A percentile compares a stretch with the other conserved stretches of the same genome.
phyloP scores from a whole-genome alignment of 768 basidiomycete species.

The Boletus rubroflammeus region DNA sequence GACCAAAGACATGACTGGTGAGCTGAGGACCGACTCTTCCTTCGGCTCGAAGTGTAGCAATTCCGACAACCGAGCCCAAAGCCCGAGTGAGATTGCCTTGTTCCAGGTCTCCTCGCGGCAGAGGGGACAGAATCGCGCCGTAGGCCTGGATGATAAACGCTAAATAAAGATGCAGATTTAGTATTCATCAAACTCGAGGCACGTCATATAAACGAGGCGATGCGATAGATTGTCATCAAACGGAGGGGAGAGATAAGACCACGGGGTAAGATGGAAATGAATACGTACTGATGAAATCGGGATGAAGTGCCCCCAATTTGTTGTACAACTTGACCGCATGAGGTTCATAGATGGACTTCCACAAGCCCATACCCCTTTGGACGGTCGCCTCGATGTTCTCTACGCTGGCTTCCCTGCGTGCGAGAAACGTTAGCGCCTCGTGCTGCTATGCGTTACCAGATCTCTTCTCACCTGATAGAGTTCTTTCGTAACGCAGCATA shows the following conservation, averaged over 20 bases:
- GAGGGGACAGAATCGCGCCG: constrained; percentile 71
- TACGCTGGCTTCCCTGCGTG: constrained; percentile 51
- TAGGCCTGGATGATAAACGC: constrained; percentile 88
- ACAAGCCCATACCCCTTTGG: constrained; percentile 66
- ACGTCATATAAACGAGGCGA: constrained; percentile 31
- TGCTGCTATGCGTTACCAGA: constrained; percentile 13
- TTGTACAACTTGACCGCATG: constrained; percentile 85
- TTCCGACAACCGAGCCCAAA: constrained; percentile 79
- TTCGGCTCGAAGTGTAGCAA: constrained; percentile 82
- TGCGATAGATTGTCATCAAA: constrained; percentile 28
- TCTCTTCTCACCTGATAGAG: constrained; percentile 56
- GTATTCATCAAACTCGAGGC: constrained; percentile 32
- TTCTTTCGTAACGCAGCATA: constrained; percentile 63
- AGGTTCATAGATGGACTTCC: constrained; percentile 86
- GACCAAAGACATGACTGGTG: constrained; percentile 83
- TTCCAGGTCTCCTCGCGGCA: constrained; percentile 62
- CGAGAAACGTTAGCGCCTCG: constrained; percentile 23
- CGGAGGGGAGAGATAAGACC: constrained; percentile 29
- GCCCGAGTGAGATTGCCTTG: constrained; percentile 85
- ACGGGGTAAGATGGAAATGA: constrained; percentile 31
- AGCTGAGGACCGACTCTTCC: constrained; percentile 83
- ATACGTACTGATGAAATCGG: constrained; percentile 87
- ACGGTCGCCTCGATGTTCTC: constrained; percentile 68
- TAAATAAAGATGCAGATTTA: constrained; percentile 34
- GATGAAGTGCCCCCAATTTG: constrained; percentile 86